Conservation (phyloP, 1,284 basidiomycete species). For the Ceratobasidium sp. region DNA sequence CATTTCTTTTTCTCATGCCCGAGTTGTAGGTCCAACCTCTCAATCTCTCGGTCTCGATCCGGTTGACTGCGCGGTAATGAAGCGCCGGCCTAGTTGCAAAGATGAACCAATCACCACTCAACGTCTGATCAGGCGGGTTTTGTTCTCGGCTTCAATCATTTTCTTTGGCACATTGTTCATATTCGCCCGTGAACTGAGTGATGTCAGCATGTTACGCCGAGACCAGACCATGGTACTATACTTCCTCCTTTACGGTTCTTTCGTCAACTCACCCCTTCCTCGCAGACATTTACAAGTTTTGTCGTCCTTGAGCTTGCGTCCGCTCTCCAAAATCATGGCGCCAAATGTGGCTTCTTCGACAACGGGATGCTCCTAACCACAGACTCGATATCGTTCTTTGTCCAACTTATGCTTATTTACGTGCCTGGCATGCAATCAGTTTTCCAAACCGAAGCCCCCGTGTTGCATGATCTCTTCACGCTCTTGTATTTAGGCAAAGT, state of each 20-base stretch:
- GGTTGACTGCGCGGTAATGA: slow-evolving; percentile 92
- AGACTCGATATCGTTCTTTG: slow-evolving; percentile 85
- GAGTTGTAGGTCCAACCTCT: slow-evolving; percentile 83
- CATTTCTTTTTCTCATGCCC: slow-evolving; percentile 11
- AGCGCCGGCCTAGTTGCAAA: slow-evolving; percentile 88
- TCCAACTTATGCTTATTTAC: slow-evolving; percentile 90
- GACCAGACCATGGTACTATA: slow-evolving; percentile 93
- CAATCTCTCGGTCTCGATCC: slow-evolving; percentile 98
- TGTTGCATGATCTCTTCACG: slow-evolving; percentile 75
- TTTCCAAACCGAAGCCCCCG: slow-evolving; percentile 94
- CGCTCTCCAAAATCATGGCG: slow-evolving; percentile 93
- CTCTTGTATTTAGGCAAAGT: slow-evolving; percentile 79
- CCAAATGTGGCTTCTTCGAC: slow-evolving; percentile 81
- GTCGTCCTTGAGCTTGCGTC: slow-evolving; percentile 97
- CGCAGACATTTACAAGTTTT: slow-evolving; percentile 94
- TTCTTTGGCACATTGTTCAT: slow-evolving; percentile 91
- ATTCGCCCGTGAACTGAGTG: slow-evolving; percentile 85
- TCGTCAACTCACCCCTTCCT: slow-evolving; percentile 14
- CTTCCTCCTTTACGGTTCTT: slow-evolving; percentile 6
- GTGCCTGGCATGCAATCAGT: slow-evolving; percentile 91
- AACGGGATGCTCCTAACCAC: slow-evolving; percentile 94
- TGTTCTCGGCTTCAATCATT: slow-evolving; percentile 93
- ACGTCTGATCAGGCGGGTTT: slow-evolving; percentile 82
- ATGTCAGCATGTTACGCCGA: slow-evolving; percentile 83
- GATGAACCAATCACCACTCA: slow-evolving; percentile 88